These are phyloP conservation scores for Hypoxylon sp. DNA, from an alignment of 2,329 filamentous ascomycete species.

Conservation along the genomic window DNA sequence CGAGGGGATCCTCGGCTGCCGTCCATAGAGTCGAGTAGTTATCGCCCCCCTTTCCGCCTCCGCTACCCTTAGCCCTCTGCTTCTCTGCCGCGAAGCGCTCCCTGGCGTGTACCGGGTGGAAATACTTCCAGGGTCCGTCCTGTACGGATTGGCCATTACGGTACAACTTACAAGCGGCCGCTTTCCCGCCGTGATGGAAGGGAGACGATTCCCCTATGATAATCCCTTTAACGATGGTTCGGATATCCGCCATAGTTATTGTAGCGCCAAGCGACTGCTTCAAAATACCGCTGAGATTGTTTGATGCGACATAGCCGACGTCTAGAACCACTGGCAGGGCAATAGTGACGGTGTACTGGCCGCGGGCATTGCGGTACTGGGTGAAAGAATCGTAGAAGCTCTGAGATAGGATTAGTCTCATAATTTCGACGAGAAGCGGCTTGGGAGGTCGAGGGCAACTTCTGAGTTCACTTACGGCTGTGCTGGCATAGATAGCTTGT, in stretches of 20 bases:
- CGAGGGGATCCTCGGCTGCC: not conserved
- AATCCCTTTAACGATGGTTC: not conserved
- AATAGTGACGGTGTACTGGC: not conserved
- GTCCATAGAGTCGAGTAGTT: not conserved
- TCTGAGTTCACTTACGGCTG: not conserved
- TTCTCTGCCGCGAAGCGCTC: not conserved
- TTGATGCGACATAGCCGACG: not conserved
- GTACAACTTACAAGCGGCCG: not conserved
- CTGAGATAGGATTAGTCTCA: not conserved
- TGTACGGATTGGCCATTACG: not conserved
- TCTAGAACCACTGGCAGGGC: not conserved
- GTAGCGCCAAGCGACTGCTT: not conserved
- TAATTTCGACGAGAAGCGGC: not conserved
- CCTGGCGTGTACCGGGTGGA: not conserved
- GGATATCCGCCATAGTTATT: not conserved
- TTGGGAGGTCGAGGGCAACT: not conserved
- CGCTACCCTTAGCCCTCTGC: not conserved
- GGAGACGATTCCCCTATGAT: not conserved
- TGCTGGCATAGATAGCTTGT: not conserved
- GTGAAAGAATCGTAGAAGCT: not conserved
- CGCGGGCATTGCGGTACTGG: not conserved
- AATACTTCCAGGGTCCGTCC: not conserved
- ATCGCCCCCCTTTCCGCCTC: not conserved
- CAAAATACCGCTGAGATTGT: not conserved
- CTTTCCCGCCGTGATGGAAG: not conserved